Evolutionary conservation across 2,329 filamentous ascomycete genomes (phyloP), one percentile per base, ranked within the genome.

Genomic region (Alternaria sp.): DNA sequence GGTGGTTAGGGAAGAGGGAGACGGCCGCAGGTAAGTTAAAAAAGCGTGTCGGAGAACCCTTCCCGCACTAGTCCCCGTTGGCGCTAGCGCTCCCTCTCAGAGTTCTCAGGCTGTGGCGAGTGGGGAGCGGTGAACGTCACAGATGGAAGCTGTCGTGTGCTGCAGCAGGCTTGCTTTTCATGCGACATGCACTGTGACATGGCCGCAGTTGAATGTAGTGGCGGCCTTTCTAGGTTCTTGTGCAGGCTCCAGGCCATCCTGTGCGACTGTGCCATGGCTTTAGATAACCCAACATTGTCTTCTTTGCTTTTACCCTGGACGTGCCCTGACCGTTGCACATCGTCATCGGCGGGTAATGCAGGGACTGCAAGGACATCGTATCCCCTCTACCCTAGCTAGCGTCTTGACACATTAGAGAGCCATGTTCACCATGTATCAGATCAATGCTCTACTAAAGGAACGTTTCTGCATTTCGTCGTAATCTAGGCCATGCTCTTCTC

Each of bases 401-500:
- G 49, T 23, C 28, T 52, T 52, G 30, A 52, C 30, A 9, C 4
- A 12, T 2, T 52, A 12, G 19, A 23, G 11, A 21, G 28, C 23
- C 8, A 40, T 52, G 13, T 52, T 25, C 28, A 25, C 36, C 49
- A 40, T 19, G 36, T 15, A 28, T 19, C 36, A 25, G 19, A 28
- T 17, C 52, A 54, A 32, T 51, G 13, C 13, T 40, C 21, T 43
- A 43, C 15, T 26, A 60, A 59, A 51, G 19, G 40, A 62, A 55
- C 36, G 32, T 58, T 58, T 51, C 32, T 60, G 46, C 62, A 63
- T 61, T 54, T 60, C 50, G 43, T 65, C 57, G 49, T 63, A 44
- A 63, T 69, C 70, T 77, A 81, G 40, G 78, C 80, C 72, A 81
- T 78, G 70, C 77, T 80, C 74, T 81, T 81, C 68, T 79, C 78